Evolutionary conservation across 768 basidiomycete genomes (phyloP), one percentile per base, ranked within the genome.

Genomic region (Lentinula guzmanii): DNA sequence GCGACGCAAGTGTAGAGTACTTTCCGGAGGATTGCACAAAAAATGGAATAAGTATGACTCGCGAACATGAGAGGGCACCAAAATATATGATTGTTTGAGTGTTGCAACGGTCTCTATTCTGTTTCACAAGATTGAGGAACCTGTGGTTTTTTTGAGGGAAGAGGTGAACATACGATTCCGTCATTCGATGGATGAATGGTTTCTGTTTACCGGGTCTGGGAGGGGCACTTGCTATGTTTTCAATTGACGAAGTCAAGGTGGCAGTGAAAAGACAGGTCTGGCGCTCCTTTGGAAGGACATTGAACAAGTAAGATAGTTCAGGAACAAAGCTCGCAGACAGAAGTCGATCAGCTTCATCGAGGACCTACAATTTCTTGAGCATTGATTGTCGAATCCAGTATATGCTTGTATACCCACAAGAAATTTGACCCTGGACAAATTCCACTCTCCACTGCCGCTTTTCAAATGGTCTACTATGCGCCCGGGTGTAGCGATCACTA

Each of bases 231-330:
- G 87, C 89, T 21, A 98, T 70, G 7, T 82, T 78, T 67, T 95
- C 91, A 61, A 99, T 92, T 0, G 93, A 84, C 5, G 87, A 82
- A 4, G 94, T 95, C 63, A 96, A 77, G 1, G 97, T 99, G 0
- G 97, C 97, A 0, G 97, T 99, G 74, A 98, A 98, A 45, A 99
- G 81, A 67, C 94, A 92, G 0, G 96, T 98, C 71, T 98, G 96
- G n/a, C 97, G 82, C 35, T 93, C 85, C 58, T 82, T 81, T 1
- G 97, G 93, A 15, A 98, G 78, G 39, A 82, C 76, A 39, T 77
- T 75, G 71, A 98, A 95, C 21, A 98, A 71, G 69, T 87, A 82
- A 1, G 83, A 79, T 48, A 99, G 75, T 56, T 98, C 96, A 1
- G 90, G 83, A 7, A 93, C 83, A 70, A 99, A 99, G 0, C 93